These are phyloP conservation scores for Amanita thiersii DNA, from an alignment of 768 basidiomycete genomes.

Conservation along the genomic window DNA sequence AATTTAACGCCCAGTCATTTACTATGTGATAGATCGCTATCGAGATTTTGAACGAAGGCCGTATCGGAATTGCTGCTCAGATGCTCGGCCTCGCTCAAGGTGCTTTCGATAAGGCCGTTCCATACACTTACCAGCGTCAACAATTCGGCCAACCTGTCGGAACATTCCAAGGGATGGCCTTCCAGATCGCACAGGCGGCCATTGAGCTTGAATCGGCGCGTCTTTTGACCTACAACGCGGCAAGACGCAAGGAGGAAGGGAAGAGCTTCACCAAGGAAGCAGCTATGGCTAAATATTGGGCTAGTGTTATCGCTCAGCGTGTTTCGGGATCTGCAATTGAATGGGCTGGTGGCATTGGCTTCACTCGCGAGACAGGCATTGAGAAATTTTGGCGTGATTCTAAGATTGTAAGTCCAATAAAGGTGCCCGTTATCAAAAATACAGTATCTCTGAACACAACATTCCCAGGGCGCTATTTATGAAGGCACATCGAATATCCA, in stretches of 20 bases:
- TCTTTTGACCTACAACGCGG: conserved; percentile 93
- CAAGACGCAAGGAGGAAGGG: conserved; percentile 89
- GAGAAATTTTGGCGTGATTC: conserved; percentile 98
- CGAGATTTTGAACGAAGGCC: conserved; percentile 93
- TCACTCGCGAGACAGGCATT: conserved; percentile 88
- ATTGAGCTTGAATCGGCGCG: conserved; percentile 87
- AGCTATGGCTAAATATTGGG: conserved; percentile 96
- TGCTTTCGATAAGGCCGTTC: conserved; percentile 92
- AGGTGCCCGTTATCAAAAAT: conserved; percentile 4
- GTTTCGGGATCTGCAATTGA: conserved; percentile 90
- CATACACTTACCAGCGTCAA: conserved; percentile 87
- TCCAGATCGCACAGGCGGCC: conserved; percentile 89
- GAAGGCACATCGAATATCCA: conserved; percentile 99
- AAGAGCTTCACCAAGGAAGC: conserved; percentile 84
- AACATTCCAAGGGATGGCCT: conserved; percentile 92
- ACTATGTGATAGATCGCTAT: conserved; percentile 64
- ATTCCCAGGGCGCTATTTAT: conserved; percentile 72
- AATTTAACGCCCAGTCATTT: neutral
- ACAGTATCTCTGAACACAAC: neutral
- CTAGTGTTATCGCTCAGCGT: conserved; percentile 81
- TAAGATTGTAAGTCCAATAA: conserved; percentile 68
- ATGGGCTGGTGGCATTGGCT: conserved; percentile 92
- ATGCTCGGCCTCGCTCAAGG: conserved; percentile 98
- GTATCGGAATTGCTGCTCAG: conserved; percentile 97
- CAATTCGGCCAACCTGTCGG: conserved; percentile 95